A percentile compares a stretch with the other conserved stretches of the same genome.
Evolutionary conservation across 2,329 filamentous ascomycete species (phyloP).

Genomic region (Microdochium bolleyi): DNA sequence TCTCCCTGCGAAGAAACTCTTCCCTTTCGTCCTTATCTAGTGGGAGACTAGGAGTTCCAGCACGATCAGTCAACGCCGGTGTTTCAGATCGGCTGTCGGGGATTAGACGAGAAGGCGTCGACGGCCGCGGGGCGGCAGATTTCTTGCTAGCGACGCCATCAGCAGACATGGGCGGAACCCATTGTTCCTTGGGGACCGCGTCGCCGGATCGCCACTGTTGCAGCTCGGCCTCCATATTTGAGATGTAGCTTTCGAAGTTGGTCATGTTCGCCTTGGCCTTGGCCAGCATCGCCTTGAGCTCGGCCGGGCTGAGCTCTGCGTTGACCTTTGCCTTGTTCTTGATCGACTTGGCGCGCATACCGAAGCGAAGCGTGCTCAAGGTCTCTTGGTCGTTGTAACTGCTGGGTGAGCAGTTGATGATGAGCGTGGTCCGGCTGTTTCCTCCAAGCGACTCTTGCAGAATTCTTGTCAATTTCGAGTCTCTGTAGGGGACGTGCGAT

Average conservation of each 20-base stretch:
- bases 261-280: slow-evolving; percentile 87
- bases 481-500: slow-evolving; percentile 89
- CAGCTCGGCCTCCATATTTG: slow-evolving; percentile 76
- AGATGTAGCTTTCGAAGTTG: slow-evolving; percentile 81
- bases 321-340: slow-evolving; percentile 99
- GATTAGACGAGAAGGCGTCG: slow-evolving; percentile 41
- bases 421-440: slow-evolving; percentile 95
- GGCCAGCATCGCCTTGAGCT: slow-evolving; percentile 87
- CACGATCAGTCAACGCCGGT: slow-evolving; percentile 65
- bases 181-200: slow-evolving; percentile 78
- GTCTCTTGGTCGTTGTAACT: slow-evolving; percentile 98
- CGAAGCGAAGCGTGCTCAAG: slow-evolving; percentile 83
- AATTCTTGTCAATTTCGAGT: slow-evolving; percentile 95
- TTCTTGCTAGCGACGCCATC: slow-evolving; percentile 27
- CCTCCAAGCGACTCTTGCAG: slow-evolving; percentile 94
- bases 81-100: slow-evolving; percentile 56
- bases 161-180: slow-evolving; percentile 60
- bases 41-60: slow-evolving; percentile 78
- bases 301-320: slow-evolving; percentile 88
- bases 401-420: slow-evolving; percentile 98
- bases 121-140: slow-evolving; percentile 35
- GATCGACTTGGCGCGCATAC: slow-evolving; percentile 94
- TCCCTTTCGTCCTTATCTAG: slow-evolving; percentile 96
- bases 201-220: slow-evolving; percentile 84
- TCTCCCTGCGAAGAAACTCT: slow-evolving; percentile 89